Evolutionary conservation across 179 eudicot species (phyloP).

Genomic region (Silene coronaria): DNA sequence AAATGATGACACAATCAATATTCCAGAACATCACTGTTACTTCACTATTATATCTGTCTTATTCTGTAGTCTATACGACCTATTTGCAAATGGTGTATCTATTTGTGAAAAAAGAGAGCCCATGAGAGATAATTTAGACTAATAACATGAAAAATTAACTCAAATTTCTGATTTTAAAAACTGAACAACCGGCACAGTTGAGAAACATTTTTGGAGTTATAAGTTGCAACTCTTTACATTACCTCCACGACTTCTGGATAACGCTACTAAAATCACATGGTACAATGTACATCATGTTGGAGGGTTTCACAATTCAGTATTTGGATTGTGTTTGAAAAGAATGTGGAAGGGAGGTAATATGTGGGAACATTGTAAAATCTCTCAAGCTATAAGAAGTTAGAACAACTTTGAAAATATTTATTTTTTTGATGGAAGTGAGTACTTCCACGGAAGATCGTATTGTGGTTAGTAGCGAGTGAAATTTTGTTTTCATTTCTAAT

Average conservation of each 20-base stretch:
- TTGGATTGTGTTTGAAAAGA: background rate
- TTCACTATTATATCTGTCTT: background rate
- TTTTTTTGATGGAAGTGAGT: background rate
- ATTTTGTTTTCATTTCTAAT: background rate
- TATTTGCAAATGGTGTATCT: background rate
- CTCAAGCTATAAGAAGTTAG: background rate
- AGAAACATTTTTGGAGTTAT: background rate
- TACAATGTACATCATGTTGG: background rate
- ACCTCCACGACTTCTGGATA: background rate
- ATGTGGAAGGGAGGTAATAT: background rate
- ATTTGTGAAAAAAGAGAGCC: background rate
- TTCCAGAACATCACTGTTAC: background rate
- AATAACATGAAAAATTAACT: too few relatives aligned
- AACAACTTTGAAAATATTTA: background rate
- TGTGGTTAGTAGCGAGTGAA: background rate
- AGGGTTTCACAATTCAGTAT: background rate
- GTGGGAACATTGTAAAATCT: background rate
- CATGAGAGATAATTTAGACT: too few relatives aligned
- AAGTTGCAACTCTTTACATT: background rate
- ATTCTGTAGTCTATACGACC: background rate
- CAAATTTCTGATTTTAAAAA: too few relatives aligned
- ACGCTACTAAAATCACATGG: background rate
- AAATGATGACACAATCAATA: background rate
- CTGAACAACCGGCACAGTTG: background rate
- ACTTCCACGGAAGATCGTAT: background rate